Evolutionary conservation across 257 asterid genomes (phyloP), one percentile per base, ranked within the genome.

Genomic region (Leonotis leonurus): DNA sequence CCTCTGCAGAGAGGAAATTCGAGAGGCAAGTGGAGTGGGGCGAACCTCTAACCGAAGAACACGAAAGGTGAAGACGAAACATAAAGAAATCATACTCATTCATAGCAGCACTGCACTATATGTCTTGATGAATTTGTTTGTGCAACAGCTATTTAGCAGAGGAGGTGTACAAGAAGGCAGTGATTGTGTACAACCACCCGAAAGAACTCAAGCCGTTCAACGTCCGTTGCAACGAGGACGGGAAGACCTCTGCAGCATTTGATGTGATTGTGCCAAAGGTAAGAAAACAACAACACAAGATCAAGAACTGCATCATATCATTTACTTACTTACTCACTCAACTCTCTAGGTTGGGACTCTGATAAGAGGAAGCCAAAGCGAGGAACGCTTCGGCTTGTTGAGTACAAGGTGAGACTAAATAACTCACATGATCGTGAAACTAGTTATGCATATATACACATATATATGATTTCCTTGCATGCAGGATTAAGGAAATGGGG

Each of bases 261-360:
- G 95, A 86, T 55, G 67, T 89, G 27, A 59, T 89, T 35, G 73
- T 92, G 35, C 97, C 98, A 54, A 86, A 83, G 90, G 96, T 87
- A 68, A 32, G 16, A 39, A 1, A 43, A 37, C 3, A 1, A 16
- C 1, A 21, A 4, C 29, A 11, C 11, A 26, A 10, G 7, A 8
- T 35, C 35, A 2, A 3, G 39, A 13, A 35, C 9, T 43, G 0
- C 43, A 20, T 21, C 13, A n/a, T 10, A n/a, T n/a, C n/a, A n/a
- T n/a, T n/a, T n/a, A n/a, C n/a, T n/a, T n/a, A n/a, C n/a, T 39
- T 9, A 21, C 18, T 7, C 6, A 46, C 45, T 29, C 40, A 30
- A 30, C 20, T 40, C 35, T 37, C 63, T 80, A 87, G 97, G 81
- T 83, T 35, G 99, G 99, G 55, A 63, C 82, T 69, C 65, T 92